These are phyloP conservation scores for Casuarina cunninghamiana DNA, from an alignment of 306 rosid species.

Conservation along the genomic window DNA sequence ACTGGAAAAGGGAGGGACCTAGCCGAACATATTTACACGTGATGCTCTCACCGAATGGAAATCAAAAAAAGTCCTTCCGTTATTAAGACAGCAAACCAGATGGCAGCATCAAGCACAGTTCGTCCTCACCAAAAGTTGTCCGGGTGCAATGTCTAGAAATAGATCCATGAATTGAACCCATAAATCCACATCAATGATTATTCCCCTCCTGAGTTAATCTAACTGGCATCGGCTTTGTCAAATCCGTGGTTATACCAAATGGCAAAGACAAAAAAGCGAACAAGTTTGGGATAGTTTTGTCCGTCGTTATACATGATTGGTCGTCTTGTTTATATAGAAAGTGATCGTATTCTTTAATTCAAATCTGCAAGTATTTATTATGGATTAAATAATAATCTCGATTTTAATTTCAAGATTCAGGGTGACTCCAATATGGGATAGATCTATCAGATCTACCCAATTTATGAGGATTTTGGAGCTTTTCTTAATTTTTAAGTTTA, in stretches of 20 bases:
- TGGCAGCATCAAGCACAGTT: neutral
- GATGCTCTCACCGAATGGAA: neutral
- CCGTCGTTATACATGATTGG: too few relatives aligned
- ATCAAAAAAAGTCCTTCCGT: neutral
- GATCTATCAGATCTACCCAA: too few relatives aligned
- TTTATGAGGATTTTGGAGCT: too few relatives aligned
- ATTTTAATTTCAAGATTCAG: too few relatives aligned
- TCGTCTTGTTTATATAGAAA: too few relatives aligned
- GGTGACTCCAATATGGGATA: too few relatives aligned
- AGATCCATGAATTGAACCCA: neutral
- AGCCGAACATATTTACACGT: neutral
- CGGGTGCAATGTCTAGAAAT: neutral
- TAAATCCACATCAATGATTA: neutral
- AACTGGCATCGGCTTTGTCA: neutral
- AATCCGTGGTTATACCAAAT: neutral
- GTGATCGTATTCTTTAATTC: neutral
- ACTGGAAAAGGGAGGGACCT: neutral
- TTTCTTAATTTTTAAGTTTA: too few relatives aligned
- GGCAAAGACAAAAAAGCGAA: too few relatives aligned
- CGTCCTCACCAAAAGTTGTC: neutral
- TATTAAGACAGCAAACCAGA: neutral
- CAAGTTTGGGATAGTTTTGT: too few relatives aligned
- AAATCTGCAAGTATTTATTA: neutral
- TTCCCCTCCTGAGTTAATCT: neutral
- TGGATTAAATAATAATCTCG: neutral